phyloP scores from a whole-genome alignment of 2,329 filamentous ascomycete species.

The Bipolaris victoriae region DNA sequence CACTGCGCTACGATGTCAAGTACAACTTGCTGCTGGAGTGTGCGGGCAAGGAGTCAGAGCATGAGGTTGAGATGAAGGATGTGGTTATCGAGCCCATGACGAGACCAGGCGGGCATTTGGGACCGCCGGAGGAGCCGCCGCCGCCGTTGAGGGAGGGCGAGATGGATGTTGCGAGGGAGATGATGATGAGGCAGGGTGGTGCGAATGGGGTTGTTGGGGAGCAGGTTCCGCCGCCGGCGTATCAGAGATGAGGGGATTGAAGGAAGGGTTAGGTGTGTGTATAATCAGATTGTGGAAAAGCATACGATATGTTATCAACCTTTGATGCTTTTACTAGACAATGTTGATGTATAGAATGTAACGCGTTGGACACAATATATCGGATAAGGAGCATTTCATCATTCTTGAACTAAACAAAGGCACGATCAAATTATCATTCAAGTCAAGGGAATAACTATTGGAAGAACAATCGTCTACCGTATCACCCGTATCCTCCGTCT shows the following conservation, averaged over 20 bases:
- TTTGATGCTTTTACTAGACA: background rate
- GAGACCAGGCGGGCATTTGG: conserved; percentile 23
- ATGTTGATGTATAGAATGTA: background rate
- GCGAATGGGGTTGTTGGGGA: background rate
- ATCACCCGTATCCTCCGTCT: background rate
- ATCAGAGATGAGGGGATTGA: conserved; percentile 1
- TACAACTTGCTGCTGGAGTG: conserved; percentile 28
- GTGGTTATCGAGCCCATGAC: conserved; percentile 27
- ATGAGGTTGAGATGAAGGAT: conserved; percentile 20
- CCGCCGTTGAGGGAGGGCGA: conserved; percentile 11
- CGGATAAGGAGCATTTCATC: background rate
- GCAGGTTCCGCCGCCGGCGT: conserved; percentile 11
- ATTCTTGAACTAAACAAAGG: background rate
- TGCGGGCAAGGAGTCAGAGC: conserved; percentile 27
- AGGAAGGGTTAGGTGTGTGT: background rate
- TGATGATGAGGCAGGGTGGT: conserved; percentile 2
- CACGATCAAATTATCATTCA: background rate
- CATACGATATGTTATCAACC: too few relatives aligned
- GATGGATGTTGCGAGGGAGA: background rate
- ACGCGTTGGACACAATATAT: background rate
- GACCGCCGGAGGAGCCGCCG: conserved; percentile 20
- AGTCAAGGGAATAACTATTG: background rate
- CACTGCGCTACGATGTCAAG: conserved; percentile 23
- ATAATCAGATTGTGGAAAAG: background rate
- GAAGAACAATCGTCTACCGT: background rate